A percentile compares a stretch with the other conserved stretches of the same genome.
Conservation (phyloP, 306 rosid species). For the Gillenia trifoliata region DNA sequence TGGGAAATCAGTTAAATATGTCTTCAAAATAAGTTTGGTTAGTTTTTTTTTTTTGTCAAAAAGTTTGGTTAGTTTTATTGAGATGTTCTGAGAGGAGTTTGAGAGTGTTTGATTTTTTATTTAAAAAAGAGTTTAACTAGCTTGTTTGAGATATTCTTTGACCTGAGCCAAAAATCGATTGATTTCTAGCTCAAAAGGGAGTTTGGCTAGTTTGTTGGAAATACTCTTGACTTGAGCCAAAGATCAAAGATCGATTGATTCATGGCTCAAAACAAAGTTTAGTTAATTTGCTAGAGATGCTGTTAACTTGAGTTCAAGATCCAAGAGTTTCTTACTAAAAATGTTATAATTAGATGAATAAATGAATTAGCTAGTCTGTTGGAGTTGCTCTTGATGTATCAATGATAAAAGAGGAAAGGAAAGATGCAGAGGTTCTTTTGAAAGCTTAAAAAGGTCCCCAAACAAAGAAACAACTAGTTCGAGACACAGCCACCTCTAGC, state of each 20-base stretch:
- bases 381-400: neutral
- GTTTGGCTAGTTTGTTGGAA: neutral
- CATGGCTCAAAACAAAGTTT: no score
- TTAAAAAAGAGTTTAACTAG: neutral
- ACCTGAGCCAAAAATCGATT: neutral
- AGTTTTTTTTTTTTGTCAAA: no score
- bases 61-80: neutral
- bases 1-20: no score
- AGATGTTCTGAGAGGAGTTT: neutral
- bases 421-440: constrained; percentile 19
- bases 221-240: neutral
- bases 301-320: no score
- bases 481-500: constrained; percentile 63
- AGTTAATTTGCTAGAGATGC: no score
- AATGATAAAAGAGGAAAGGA: neutral
- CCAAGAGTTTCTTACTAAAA: no score
- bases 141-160: neutral
- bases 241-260: no score
- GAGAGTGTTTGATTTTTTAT: neutral
- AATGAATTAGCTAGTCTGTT: no score
- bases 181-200: neutral
- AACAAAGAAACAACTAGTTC: constrained; percentile 23
- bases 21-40: neutral
- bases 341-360: no score
- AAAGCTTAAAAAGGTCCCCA: constrained; percentile 24